These are phyloP conservation scores for Phytophthora megakarya DNA, from an alignment of 352 stramenopile genomes.

Conservation along the genomic window DNA sequence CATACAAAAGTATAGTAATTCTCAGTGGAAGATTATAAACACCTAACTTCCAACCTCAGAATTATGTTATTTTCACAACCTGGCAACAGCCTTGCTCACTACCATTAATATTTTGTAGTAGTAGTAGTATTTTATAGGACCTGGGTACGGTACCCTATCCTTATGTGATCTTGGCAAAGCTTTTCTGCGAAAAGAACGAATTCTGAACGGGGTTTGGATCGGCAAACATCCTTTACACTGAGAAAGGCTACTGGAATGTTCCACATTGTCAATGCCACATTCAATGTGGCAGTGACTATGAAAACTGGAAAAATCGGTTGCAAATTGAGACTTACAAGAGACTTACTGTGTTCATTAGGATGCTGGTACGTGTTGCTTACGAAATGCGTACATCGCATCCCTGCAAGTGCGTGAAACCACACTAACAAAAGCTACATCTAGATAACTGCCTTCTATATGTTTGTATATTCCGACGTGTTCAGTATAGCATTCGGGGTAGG, in stretches of 20 bases:
- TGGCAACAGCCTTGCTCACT: not conserved
- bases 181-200: not conserved
- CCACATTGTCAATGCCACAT: not conserved
- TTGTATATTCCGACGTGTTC: no score
- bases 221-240: slow-evolving; percentile 2
- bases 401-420: not conserved
- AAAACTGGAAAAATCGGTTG: not conserved
- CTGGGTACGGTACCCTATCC: no score
- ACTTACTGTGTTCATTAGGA: not conserved
- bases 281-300: not conserved
- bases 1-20: no score
- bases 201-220: slow-evolving; percentile 5
- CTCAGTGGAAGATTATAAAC: no score
- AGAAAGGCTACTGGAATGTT: not conserved
- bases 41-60: not conserved
- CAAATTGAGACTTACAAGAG: not conserved
- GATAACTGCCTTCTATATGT: not conserved
- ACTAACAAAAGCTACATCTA: not conserved
- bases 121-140: no score
- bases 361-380: not conserved
- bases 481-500: no score
- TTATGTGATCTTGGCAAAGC: not conserved
- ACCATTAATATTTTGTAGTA: no score
- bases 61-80: slow-evolving; percentile 1
- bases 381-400: no score